phyloP scores from a whole-genome alignment of 805 yeast species.

The Nakazawaea peltata region DNA sequence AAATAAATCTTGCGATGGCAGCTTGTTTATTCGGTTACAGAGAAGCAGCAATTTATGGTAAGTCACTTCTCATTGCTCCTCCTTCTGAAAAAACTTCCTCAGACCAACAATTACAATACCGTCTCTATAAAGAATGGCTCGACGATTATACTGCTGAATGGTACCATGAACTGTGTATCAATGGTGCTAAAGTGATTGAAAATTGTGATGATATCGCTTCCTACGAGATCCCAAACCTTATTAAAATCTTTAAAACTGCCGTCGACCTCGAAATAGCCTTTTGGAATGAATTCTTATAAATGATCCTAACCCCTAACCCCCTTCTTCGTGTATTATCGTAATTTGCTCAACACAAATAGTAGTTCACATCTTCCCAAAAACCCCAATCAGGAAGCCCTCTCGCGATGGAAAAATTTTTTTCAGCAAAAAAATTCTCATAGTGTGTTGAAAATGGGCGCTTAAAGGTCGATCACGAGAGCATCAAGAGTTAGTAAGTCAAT shows the following conservation, averaged over 20 bases:
- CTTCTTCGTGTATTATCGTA: too few species aligned
- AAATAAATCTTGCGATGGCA: slow-evolving; percentile 57
- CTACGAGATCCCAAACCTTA: slow-evolving; percentile 26
- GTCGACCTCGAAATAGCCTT: slow-evolving; percentile 54
- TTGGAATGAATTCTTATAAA: slow-evolving; percentile 42
- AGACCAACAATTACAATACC: slow-evolving; percentile 11
- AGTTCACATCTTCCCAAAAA: background rate
- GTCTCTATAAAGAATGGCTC: slow-evolving; percentile 46
- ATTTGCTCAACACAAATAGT: too few species aligned
- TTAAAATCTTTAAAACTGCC: slow-evolving; percentile 51
- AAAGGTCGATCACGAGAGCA: background rate
- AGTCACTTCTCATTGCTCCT: background rate
- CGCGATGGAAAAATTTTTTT: slow-evolving; percentile 7
- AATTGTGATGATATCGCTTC: too few species aligned
- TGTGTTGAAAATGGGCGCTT: background rate
- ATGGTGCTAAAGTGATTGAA: slow-evolving; percentile 44
- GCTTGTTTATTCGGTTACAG: slow-evolving; percentile 75
- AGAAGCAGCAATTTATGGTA: slow-evolving; percentile 39
- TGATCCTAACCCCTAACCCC: too few species aligned
- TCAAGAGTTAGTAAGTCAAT: background rate
- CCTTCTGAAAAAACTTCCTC: too few species aligned
- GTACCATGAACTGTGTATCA: slow-evolving; percentile 43
- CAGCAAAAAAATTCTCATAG: background rate
- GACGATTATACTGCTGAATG: slow-evolving; percentile 51
- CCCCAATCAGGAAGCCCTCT: background rate